Evolutionary conservation across 345 rosid genomes (phyloP).

Genomic region (Lagerstroemia speciosa): DNA sequence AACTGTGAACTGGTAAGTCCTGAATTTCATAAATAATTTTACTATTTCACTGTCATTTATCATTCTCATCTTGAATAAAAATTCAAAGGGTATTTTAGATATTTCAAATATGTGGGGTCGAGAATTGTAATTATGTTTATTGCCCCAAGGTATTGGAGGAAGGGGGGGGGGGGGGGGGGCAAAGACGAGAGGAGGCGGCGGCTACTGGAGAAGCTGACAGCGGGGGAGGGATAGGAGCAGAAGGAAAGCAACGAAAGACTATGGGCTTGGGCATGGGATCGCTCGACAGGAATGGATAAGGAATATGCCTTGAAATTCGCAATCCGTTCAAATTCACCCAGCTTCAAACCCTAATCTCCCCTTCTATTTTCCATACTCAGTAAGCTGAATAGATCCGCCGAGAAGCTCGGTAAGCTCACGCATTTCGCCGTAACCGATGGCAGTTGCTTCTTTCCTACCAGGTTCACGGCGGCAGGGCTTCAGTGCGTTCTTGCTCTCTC

Average conservation of each 20-base stretch:
- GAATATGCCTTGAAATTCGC: slow-evolving; percentile 1
- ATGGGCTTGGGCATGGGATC: too few species aligned
- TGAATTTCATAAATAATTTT: too few species aligned
- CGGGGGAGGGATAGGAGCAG: neutral
- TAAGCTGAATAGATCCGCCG: neutral
- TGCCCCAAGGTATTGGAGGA: too few species aligned
- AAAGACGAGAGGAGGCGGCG: too few species aligned
- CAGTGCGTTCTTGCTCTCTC: neutral
- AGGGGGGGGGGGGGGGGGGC: too few species aligned
- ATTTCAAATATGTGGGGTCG: too few species aligned
- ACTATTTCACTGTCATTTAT: too few species aligned
- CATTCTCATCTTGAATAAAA: too few species aligned
- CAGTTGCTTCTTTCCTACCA: slow-evolving; percentile 27
- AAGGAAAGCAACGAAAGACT: too few species aligned
- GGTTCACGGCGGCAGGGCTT: neutral
- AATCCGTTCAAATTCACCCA: neutral
- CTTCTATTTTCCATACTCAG: neutral
- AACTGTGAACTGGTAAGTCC: too few species aligned
- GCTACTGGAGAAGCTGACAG: neutral
- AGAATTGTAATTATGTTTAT: too few species aligned
- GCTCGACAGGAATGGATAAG: neutral
- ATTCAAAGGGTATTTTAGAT: too few species aligned
- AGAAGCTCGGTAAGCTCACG: neutral
- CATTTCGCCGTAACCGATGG: slow-evolving; percentile 31
- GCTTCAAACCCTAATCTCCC: neutral